phyloP scores from a whole-genome alignment of 495 filamentous ascomycete genomes.

The Parmelia sp. region DNA sequence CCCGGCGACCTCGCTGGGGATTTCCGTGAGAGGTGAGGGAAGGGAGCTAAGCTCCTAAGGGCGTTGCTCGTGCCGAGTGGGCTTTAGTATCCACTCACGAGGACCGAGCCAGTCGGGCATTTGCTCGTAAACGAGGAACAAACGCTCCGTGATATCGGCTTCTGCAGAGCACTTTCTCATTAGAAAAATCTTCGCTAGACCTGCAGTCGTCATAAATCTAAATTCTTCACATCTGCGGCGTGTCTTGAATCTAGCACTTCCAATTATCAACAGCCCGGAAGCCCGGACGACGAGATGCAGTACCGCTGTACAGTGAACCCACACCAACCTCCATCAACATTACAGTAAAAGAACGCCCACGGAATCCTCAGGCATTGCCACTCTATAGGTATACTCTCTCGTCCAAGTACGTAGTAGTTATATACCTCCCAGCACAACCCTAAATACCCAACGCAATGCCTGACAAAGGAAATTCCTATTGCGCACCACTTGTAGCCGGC shows the following conservation, averaged over 20 bases:
- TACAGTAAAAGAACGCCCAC: background rate
- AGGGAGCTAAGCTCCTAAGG: background rate
- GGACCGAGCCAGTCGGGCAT: background rate
- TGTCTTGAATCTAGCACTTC: no score
- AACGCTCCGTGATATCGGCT: background rate
- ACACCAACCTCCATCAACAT: background rate
- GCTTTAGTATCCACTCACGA: background rate
- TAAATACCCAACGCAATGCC: background rate
- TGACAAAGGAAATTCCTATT: background rate
- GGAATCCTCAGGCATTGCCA: background rate
- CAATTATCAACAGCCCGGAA: background rate
- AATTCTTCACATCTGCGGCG: no score
- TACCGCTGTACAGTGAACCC: background rate
- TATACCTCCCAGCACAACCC: background rate
- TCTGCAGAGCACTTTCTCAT: no score
- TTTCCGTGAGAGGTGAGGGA: background rate
- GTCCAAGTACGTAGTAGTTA: background rate
- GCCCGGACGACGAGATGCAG: background rate
- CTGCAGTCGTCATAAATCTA: no score
- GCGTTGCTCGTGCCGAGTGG: background rate
- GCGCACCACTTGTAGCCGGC: background rate
- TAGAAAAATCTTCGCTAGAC: no score
- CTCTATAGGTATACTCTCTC: background rate
- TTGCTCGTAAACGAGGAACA: background rate
- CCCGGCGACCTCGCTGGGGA: background rate